Evolutionary conservation across 345 rosid genomes (phyloP), one percentile per base, ranked within the genome.

Genomic region (Kandelia obovata): DNA sequence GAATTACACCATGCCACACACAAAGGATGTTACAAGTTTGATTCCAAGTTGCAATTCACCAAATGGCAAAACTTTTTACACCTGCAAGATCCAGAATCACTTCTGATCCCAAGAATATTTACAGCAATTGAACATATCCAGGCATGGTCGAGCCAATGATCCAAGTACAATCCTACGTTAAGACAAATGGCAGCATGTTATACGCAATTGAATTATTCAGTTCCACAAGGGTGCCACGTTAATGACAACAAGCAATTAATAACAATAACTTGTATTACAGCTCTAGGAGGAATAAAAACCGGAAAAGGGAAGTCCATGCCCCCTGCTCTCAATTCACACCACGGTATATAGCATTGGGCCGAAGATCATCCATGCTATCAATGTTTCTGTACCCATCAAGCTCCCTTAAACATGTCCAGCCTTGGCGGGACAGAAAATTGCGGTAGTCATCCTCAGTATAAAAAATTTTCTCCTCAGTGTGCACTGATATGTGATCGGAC

Each of bases 391-490:
- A 92, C n/a, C 94, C 97, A 75, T 90, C 92, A 65, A 85, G 79
- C 74, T 87, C 98, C 76, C 97, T 88, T 58, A 92, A 79, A 71
- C 85, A 82, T 46, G 84, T 83, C 91, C 92, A 95, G 23, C 96
- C 96, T 20, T 86, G 74, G 49, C 87, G 79, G 31, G 51, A 78
- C 20, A 95, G 88, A 80, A 88, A 90, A 4, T 90, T 89, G 13
- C 89, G 91, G 81, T 92, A 95, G 76, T 95, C 99, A 28, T 88
- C 97, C 77, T 94, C 98, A 0, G 87, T 88, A 79, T 92, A 95
- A 80, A 95, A 90, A 7, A 83, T 73, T 68, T 87, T 92, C 68
- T 95, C 99, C 79, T 95, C 98, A 0, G 94, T 80, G 70, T 92
- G 96, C 64, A 92, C 89, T 7, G 92, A 83, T 25, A 92, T 73